Base-by-base conservation (phyloP, 2,329 filamentous ascomycete species). In the Cytospora schulzeri region DNA sequence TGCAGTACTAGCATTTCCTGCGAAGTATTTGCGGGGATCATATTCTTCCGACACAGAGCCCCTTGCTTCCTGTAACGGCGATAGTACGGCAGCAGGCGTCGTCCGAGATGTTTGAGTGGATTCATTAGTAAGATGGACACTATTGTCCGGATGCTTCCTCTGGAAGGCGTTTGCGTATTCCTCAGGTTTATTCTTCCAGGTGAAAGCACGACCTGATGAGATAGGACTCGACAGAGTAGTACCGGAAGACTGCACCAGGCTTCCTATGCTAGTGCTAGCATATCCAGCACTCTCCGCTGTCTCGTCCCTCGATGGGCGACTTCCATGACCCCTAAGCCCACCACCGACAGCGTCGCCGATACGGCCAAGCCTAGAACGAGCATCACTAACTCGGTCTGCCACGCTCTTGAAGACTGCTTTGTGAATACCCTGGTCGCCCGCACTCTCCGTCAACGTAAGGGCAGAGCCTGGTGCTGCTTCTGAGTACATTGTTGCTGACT, bases 291-390 rank as follows among this genome's bases (percentile, higher is more conserved):
- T 73, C 38, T 83, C 80, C 26, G 74, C 70, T 38, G 75, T 75
- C n/a, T 86, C 85, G 62, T 89, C 86, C 69, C 79, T 85, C 4
- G 85, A 87, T n/a, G 81, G 80, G 17, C 83, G 82, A 68, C 76
- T 81, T 55, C 73, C 71, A 66, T 89, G 85, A 1, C 84, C 82
- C 68, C 81, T 81, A n/a, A 81, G 73, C 14, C 78, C 79, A 17
- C 82, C 81, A 1, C 91, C 91, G 41, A 97, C 90, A 3, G 88
- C 92, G 73, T 94, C 92, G 72, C 93, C 93, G 74, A 97, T 93
- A 41, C 91, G 88, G 1, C 91, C 91, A 63, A 97, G 83, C 0
- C 93, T 92, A 63, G 90, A 92, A 55, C 90, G 88, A 54, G 92
- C 91, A 75, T 96, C 92, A 67, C 85, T 91, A 73, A 91, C 90